phyloP scores from a whole-genome alignment of 225 moss, liverwort and hornwort species.

The Takakia lepidozioides region DNA sequence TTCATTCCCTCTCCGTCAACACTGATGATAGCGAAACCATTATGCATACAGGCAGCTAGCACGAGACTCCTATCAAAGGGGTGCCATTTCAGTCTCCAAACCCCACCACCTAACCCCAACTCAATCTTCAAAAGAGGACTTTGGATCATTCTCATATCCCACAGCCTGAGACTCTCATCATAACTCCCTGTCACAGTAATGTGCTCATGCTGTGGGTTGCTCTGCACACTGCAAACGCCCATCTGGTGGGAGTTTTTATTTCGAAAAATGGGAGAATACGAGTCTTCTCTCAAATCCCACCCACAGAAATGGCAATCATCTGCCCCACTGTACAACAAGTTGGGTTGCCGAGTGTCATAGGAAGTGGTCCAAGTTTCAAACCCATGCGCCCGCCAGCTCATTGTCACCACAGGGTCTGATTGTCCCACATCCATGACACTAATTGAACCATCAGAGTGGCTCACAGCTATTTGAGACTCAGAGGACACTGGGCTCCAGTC shows the following conservation, averaged over 20 bases:
- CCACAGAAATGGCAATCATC: conserved; percentile 78
- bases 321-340: conserved; percentile 63
- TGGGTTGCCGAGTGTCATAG: conserved; percentile 47
- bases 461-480: conserved; percentile 38
- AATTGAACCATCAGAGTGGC: conserved; percentile 63
- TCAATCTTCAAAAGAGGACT: conserved; percentile 22
- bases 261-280: conserved; percentile 30
- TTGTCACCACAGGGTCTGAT: conserved; percentile 17
- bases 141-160: conserved; percentile 66
- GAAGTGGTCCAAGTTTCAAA: conserved; percentile 68
- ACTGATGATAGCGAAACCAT: conserved; percentile 54
- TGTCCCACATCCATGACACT: conserved; percentile 33
- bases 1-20: conserved; percentile 29
- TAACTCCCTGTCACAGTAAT: conserved; percentile 70
- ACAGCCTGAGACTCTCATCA: conserved; percentile 59
- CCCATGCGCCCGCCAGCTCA: conserved; percentile 54
- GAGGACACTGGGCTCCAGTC: conserved; percentile 48
- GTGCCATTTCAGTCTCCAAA: conserved; percentile 98
- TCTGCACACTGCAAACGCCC: conserved; percentile 82
- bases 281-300: conserved; percentile 59
- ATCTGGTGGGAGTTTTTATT: conserved; percentile 63
- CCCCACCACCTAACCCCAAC: conserved; percentile 75
- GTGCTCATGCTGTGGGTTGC: conserved; percentile 47
- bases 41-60: conserved; percentile 90
- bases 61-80: conserved; percentile 28